Evolutionary conservation across 2,329 filamentous ascomycete species (phyloP), one percentile per base, ranked within the genome.

Genomic region (Leptodontidium sp.): DNA sequence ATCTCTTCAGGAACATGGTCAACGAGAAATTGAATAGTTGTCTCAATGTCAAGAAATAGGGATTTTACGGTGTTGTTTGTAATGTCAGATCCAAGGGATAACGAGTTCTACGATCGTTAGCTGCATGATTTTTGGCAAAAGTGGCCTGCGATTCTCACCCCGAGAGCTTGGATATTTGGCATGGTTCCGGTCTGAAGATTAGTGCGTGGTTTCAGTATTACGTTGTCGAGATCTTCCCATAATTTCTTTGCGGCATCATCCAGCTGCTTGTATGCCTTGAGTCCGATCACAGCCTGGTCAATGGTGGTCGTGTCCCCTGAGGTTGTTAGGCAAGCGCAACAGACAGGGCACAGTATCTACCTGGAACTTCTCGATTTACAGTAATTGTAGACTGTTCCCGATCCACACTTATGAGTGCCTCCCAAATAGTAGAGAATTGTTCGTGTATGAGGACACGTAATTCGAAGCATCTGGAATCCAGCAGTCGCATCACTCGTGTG

Each of bases 371-470:
- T 35, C 72, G 64, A 14, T 74, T 69, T 6, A 97, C 85, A 0
- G 82, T 84, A 8, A 96, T 80, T 57, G 80, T 84, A 9, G 83
- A 82, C 9, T 82, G 80, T 26, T 86, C 82, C 0, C 83, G 79
- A 75, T 95, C 88, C 21, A 94, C 80, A 1, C 84, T 80, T 14
- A 97, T 82, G 53, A 95, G 82, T 0, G 85, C 82, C 68, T 87
- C 86, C 93, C 94, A 98, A n/a, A 90, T 85, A 65, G 84, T 83
- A 53, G 88, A 86, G 49, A 96, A 85, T 9, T 88, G 87, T 50
- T 91, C 87, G 67, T 89, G 86, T 26, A 96, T 86, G 24, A 87
- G 84, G 1, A 86, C 84, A 70, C 90, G 90, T 67, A 97, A 82
- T 74, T 90, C 88, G 32, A 88, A 88, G 1, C 88, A 86, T 71